A percentile compares a stretch with the other conserved stretches of the same genome.
These are phyloP conservation scores for Alternaria sp. DNA, from an alignment of 2,329 filamentous ascomycete genomes.

Conservation along the genomic window DNA sequence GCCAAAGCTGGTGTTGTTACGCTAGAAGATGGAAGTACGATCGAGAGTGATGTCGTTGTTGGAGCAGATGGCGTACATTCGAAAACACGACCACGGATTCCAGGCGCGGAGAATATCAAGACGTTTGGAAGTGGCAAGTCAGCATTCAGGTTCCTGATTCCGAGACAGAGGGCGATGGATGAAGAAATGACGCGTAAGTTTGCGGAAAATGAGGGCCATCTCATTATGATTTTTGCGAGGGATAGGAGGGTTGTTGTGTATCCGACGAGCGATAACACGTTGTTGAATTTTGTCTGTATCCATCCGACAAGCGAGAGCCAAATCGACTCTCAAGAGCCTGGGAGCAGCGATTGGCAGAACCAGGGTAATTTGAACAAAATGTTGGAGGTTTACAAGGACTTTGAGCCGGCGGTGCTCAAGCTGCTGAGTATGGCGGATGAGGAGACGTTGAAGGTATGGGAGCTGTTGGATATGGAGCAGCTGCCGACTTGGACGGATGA, in stretches of 20 bases:
- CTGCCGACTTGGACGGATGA: slow-evolving; percentile 64
- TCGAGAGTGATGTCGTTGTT: slow-evolving; percentile 58
- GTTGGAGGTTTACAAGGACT: slow-evolving; percentile 52
- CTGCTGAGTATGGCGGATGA: slow-evolving; percentile 52
- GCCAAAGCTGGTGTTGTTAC: slow-evolving; percentile 31
- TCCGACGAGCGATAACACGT: slow-evolving; percentile 56
- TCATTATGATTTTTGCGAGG: slow-evolving; percentile 55
- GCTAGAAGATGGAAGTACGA: slow-evolving; percentile 51
- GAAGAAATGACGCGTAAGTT: slow-evolving; percentile 53
- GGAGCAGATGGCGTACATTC: slow-evolving; percentile 65
- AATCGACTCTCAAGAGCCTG: slow-evolving; percentile 16
- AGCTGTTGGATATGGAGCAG: slow-evolving; percentile 64
- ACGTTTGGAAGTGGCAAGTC: slow-evolving; percentile 62
- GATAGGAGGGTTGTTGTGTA: slow-evolving; percentile 59
- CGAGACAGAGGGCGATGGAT: slow-evolving; percentile 53
- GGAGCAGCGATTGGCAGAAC: slow-evolving; percentile 48
- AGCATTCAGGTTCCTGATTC: slow-evolving; percentile 65
- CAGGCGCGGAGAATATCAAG: slow-evolving; percentile 43
- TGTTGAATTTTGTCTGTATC: slow-evolving; percentile 58
- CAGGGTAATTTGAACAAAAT: slow-evolving; percentile 49
- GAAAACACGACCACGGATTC: slow-evolving; percentile 33
- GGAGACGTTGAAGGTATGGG: slow-evolving; percentile 50
- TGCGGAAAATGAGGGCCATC: slow-evolving; percentile 49
- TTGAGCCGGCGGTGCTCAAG: slow-evolving; percentile 47
- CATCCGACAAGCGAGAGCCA: slow-evolving; percentile 49